Base-by-base conservation (phyloP, 768 basidiomycete genomes). In the Tylopilus rubrobrunneus region DNA sequence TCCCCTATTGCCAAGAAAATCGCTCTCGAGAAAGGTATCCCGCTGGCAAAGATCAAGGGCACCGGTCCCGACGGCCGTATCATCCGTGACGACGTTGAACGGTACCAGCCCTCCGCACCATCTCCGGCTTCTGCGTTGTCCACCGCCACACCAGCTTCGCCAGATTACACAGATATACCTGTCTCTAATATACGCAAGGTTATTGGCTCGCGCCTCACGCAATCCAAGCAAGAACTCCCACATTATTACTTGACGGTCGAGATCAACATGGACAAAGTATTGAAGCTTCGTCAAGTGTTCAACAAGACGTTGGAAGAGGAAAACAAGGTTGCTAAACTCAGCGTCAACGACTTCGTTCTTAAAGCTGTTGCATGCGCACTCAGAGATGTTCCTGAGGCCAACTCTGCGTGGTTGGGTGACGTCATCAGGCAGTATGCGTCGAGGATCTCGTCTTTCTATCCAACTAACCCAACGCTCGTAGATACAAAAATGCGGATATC, bases 361-460 rank as follows among this genome's bases (percentile, higher is more conserved):
- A 99, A 99, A 74, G 97, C 93, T 5, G 84, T 89, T 31, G 84
- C 89, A 9, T 88, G 92, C 63, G 95, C 97, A 2, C 79, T 98
- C 47, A 80, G 82, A 41, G 97, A 98, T 65, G 95, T 98, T 29
- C 97, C 97, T 44, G 97, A 98, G 70, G 95, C 87, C 61, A 99
- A 99, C 78, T 92, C 93, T 48, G 94, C 95, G 12, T 98, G 96
- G 97, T 72, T 98, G 56, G 95, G 95, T 59, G 96, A 99, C 59
- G 81, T 86, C 53, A 96, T 99, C 72, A 78, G 97, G 73, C 89
- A 90, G 95, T 97, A 70, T 64, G 94, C 72, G 33, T 49, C 39
- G 8, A 17, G 14, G 23, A 29, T 37, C 10, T 2, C 14, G 17
- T 39, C 12, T 10, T 12, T 45, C 14, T 14, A 14, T 12, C 4